A percentile compares a stretch with the other conserved stretches of the same genome.
phyloP scores from a whole-genome alignment of 495 filamentous ascomycete genomes.

The Bacidia gigantensis region DNA sequence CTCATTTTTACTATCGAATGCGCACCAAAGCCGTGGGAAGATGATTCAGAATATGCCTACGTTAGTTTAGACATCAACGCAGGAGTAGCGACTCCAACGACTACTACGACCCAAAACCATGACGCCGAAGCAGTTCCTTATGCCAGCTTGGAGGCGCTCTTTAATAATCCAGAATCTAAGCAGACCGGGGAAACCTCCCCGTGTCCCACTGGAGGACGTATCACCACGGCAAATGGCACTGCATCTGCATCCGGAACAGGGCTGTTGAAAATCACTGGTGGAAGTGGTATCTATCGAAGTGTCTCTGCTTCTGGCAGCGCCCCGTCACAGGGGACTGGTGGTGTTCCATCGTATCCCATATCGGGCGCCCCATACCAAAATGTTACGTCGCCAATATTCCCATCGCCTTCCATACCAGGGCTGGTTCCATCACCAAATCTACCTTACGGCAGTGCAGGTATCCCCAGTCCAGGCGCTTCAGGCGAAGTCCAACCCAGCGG shows the following conservation, averaged over 20 bases:
- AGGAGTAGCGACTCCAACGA: not conserved
- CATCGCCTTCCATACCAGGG: not conserved
- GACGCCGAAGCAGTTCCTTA: not conserved
- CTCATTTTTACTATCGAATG: not conserved
- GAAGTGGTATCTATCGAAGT: not conserved
- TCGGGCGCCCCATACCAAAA: constrained; percentile 12
- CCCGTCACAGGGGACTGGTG: not conserved
- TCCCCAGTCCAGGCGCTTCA: not conserved
- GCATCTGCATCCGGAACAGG: not conserved
- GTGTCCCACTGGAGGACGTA: not conserved
- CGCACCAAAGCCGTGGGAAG: not conserved
- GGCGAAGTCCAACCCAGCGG: not conserved
- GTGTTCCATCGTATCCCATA: constrained; percentile 5
- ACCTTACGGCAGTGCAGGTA: not conserved
- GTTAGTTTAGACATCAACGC: not conserved
- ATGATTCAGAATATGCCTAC: not conserved
- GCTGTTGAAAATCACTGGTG: not conserved
- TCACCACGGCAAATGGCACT: not conserved
- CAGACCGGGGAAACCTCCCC: not conserved
- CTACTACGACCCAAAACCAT: not conserved
- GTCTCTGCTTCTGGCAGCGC: constrained; percentile 2
- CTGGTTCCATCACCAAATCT: not conserved
- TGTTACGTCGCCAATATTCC: not conserved
- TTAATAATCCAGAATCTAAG: not conserved
- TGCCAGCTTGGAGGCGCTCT: not conserved